These are phyloP conservation scores for Penicillium turbatum DNA, from an alignment of 495 filamentous ascomycete genomes.

Conservation along the genomic window DNA sequence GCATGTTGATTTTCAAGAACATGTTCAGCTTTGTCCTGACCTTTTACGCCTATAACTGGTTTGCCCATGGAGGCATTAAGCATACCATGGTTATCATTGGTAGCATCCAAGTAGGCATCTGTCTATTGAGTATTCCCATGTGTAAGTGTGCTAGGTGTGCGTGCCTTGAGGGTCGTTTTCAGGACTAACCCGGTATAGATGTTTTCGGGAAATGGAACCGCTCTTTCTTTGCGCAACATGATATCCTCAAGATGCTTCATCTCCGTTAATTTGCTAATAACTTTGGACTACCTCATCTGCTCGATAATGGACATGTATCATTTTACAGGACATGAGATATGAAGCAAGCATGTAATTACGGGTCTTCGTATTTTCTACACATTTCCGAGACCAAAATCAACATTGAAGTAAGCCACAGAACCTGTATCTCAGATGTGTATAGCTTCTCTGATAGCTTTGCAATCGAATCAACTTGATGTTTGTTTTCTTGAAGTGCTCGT, in stretches of 20 bases:
- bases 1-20: slow-evolving; percentile 89
- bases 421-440: background rate
- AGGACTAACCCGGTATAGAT: slow-evolving; percentile 45
- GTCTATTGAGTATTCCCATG: slow-evolving; percentile 70
- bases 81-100: slow-evolving; percentile 66
- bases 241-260: slow-evolving; percentile 58
- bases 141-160: slow-evolving; percentile 48
- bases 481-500: background rate
- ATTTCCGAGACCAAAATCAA: background rate
- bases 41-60: slow-evolving; percentile 76
- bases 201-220: slow-evolving; percentile 76
- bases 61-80: slow-evolving; percentile 54
- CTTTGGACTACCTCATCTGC: no score
- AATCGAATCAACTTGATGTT: no score
- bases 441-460: no score
- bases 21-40: slow-evolving; percentile 86
- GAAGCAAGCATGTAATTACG: background rate
- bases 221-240: slow-evolving; percentile 63
- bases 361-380: background rate
- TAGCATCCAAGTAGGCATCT: slow-evolving; percentile 72
- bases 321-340: background rate
- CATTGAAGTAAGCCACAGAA: background rate
- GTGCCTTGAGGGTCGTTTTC: background rate
- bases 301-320: background rate
- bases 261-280: slow-evolving; percentile 27